A percentile compares a stretch with the other conserved stretches of the same genome.
Evolutionary conservation across 306 rosid genomes (phyloP).

Genomic region (Trifolium repens): DNA sequence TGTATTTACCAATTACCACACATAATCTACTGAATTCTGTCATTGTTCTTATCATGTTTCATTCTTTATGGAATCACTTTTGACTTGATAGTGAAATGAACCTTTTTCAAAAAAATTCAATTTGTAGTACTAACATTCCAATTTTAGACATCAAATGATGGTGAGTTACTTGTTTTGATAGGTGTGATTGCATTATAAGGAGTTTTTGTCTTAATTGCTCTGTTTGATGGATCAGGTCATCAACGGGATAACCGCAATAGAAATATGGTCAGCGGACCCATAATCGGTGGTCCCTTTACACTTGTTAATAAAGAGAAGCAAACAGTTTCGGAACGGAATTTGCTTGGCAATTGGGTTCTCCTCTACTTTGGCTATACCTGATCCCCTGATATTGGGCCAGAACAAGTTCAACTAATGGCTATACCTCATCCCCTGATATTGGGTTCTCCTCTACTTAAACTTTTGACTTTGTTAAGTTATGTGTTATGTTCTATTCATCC

Average conservation of each 20-base stretch:
- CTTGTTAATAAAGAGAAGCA: slow-evolving; percentile 67
- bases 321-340: slow-evolving; percentile 60
- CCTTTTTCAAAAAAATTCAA: too few species aligned
- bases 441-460: background rate
- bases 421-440: too few species aligned
- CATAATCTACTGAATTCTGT: slow-evolving; percentile 7
- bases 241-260: slow-evolving; percentile 40
- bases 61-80: background rate
- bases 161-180: too few species aligned
- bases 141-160: too few species aligned
- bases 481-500: background rate
- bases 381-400: slow-evolving; percentile 94
- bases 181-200: too few species aligned
- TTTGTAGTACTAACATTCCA: too few species aligned
- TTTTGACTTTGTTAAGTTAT: background rate
- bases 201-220: slow-evolving; percentile 31
- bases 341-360: slow-evolving; percentile 84
- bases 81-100: too few species aligned
- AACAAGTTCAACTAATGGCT: slow-evolving; percentile 70
- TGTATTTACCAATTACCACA: background rate
- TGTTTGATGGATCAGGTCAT: slow-evolving; percentile 60
- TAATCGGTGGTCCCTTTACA: slow-evolving; percentile 88
- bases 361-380: slow-evolving; percentile 90
- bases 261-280: slow-evolving; percentile 58
- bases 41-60: background rate